phyloP scores from a whole-genome alignment of 257 asterid genomes.

The Capsicum rhomboideum region DNA sequence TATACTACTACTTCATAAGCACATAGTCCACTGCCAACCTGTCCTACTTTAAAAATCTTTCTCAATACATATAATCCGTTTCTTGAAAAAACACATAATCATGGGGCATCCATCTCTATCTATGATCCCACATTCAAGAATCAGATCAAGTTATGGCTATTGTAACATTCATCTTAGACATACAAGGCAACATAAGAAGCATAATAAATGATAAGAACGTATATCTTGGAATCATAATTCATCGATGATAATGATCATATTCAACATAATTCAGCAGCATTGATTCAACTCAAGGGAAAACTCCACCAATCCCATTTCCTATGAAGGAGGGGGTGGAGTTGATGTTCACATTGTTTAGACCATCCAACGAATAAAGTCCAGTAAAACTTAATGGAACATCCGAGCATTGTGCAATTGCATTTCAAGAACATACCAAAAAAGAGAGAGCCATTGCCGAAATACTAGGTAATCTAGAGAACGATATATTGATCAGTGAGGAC shows the following conservation, averaged over 20 bases:
- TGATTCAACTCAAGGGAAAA: constrained; percentile 14
- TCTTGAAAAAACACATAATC: constrained; percentile 43
- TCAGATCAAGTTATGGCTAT: constrained; percentile 10
- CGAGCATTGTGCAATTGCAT: constrained; percentile 24
- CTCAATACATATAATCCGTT: constrained; percentile 22
- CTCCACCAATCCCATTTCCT: constrained; percentile 20
- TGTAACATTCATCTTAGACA: constrained; percentile 2
- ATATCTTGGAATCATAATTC: constrained; percentile 5
- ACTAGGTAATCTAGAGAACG: constrained; percentile 22
- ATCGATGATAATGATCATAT: neutral
- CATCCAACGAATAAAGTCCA: constrained; percentile 36
- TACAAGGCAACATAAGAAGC: neutral
- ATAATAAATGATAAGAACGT: constrained; percentile 11
- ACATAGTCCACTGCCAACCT: constrained; percentile 48
- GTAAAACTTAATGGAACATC: constrained; percentile 25
- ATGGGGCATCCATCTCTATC: constrained; percentile 31
- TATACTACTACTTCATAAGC: constrained; percentile 10
- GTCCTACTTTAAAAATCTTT: constrained; percentile 37
- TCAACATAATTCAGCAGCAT: neutral
- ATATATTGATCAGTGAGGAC: constrained; percentile 17
- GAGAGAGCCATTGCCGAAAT: constrained; percentile 40
- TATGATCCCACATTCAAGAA: constrained; percentile 25
- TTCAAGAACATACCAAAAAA: constrained; percentile 27
- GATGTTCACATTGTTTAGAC: constrained; percentile 23
- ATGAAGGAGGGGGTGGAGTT: constrained; percentile 27